Percentiles rank a stretch among this genome's conserved stretches.
These are phyloP conservation scores for Hyaloscypha variabilis DNA, from an alignment of 495 filamentous ascomycete genomes.

Conservation along the genomic window DNA sequence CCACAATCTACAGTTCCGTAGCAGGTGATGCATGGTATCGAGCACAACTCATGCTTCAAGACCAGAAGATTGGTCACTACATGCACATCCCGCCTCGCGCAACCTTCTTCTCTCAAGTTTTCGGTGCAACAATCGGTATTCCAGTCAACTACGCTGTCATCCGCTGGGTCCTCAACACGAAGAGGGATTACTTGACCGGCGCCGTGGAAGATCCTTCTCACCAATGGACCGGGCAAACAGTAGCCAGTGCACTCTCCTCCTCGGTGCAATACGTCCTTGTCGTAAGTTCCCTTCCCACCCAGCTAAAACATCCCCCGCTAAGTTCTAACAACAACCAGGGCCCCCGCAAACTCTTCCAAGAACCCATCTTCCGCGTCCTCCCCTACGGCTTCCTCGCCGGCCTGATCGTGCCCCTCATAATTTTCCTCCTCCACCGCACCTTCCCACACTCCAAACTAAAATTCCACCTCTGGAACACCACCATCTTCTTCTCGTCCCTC, in stretches of 20 bases:
- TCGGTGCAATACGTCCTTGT: conserved; percentile 60
- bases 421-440: conserved; percentile 52
- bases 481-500: conserved; percentile 52
- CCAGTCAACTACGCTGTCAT: conserved; percentile 50
- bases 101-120: conserved; percentile 61
- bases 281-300: conserved; percentile 28
- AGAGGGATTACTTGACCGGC: conserved; percentile 55
- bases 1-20: conserved; percentile 53
- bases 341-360: conserved; percentile 52
- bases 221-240: conserved; percentile 58
- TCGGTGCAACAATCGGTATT: conserved; percentile 51
- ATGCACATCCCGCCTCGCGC: conserved; percentile 68
- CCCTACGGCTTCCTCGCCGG: conserved; percentile 60
- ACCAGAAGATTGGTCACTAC: conserved; percentile 57
- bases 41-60: conserved; percentile 50
- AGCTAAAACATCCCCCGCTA: background rate
- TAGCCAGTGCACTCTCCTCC: conserved; percentile 48
- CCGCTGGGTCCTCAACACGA: conserved; percentile 48
- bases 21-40: conserved; percentile 44
- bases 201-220: conserved; percentile 51
- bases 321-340: conserved; percentile 37
- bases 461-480: conserved; percentile 58
- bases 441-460: conserved; percentile 46
- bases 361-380: conserved; percentile 49
- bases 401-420: conserved; percentile 46